Conservation (phyloP, 768 basidiomycete species). For the Lactarius sp. region DNA sequence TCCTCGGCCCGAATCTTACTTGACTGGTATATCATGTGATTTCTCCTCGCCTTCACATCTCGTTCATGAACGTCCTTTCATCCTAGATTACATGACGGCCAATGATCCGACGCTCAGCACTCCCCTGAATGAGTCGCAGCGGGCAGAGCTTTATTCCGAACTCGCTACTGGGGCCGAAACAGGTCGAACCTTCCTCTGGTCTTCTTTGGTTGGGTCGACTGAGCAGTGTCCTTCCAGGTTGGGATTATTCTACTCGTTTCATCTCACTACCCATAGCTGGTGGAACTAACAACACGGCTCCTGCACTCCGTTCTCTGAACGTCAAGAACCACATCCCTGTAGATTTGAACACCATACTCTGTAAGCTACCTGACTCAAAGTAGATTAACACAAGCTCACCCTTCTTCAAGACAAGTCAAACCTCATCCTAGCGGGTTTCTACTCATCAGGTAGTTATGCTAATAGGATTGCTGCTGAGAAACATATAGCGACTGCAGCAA, state of each 20-base stretch:
- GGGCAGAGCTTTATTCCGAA: slow-evolving; percentile 72
- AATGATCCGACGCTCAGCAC: slow-evolving; percentile 54
- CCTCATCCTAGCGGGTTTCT: slow-evolving; percentile 55
- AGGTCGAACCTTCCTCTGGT: slow-evolving; percentile 37
- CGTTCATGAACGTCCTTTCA: slow-evolving; percentile 3
- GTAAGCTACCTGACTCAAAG: slow-evolving; percentile 40
- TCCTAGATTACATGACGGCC: slow-evolving; percentile 71
- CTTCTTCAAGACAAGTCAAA: slow-evolving; percentile 55
- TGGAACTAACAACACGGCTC: slow-evolving; percentile 40
- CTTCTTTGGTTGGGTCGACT: background rate
- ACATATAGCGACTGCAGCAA: slow-evolving; percentile 54
- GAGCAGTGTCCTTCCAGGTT: slow-evolving; percentile 23
- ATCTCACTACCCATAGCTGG: slow-evolving; percentile 38
- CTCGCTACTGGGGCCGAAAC: slow-evolving; percentile 86
- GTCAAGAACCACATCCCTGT: slow-evolving; percentile 65
- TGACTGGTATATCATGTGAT: slow-evolving; percentile 43
- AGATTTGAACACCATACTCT: slow-evolving; percentile 81
- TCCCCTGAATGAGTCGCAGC: slow-evolving; percentile 54
- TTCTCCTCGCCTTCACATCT: background rate
- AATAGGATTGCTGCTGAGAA: slow-evolving; percentile 40
- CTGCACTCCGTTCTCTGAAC: slow-evolving; percentile 65
- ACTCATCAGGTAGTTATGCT: slow-evolving; percentile 35
- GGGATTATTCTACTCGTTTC: slow-evolving; percentile 43
- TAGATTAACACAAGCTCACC: background rate
- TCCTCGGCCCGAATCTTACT: slow-evolving; percentile 83